phyloP scores from a whole-genome alignment of 805 yeast genomes.

The Myxozyma nipponensis region DNA sequence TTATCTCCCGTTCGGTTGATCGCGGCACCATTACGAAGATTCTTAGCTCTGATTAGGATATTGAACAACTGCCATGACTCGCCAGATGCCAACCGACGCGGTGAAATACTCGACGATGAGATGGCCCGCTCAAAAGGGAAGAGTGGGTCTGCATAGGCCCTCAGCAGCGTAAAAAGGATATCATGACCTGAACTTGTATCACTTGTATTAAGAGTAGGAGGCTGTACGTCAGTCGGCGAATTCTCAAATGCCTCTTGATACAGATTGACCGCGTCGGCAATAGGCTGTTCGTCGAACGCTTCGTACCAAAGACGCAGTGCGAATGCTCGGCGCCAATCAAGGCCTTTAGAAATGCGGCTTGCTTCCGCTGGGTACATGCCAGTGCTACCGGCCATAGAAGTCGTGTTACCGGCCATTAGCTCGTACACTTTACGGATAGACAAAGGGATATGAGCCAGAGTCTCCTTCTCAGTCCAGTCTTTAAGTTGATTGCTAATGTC shows the following conservation, averaged over 20 bases:
- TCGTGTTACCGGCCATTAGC: conserved; percentile 48
- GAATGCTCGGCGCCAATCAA: conserved; percentile 65
- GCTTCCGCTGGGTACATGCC: conserved; percentile 19
- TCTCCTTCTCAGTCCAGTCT: conserved; percentile 55
- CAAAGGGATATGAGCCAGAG: conserved; percentile 47
- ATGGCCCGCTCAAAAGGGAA: conserved; percentile 16
- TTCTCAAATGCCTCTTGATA: conserved; percentile 25
- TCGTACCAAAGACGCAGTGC: conserved; percentile 60
- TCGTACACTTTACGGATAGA: conserved; percentile 58
- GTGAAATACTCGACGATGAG: not conserved
- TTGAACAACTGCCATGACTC: conserved; percentile 50
- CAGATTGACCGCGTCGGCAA: conserved; percentile 27
- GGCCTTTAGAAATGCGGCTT: conserved; percentile 36
- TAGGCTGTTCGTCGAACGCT: conserved; percentile 19
- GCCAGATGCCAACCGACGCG: conserved; percentile 17
- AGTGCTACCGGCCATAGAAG: conserved; percentile 31
- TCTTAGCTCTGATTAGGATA: conserved; percentile 36
- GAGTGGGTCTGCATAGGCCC: conserved; percentile 16
- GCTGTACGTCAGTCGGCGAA: conserved; percentile 4
- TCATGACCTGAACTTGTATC: conserved; percentile 4
- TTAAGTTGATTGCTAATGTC: conserved; percentile 60
- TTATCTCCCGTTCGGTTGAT: conserved; percentile 36
- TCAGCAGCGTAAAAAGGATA: conserved; percentile 18
- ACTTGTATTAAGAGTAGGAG: conserved; percentile 1
- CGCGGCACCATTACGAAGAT: conserved; percentile 19